Base-by-base conservation (phyloP, 495 filamentous ascomycete genomes). In the Evansstolkia leycettana region DNA sequence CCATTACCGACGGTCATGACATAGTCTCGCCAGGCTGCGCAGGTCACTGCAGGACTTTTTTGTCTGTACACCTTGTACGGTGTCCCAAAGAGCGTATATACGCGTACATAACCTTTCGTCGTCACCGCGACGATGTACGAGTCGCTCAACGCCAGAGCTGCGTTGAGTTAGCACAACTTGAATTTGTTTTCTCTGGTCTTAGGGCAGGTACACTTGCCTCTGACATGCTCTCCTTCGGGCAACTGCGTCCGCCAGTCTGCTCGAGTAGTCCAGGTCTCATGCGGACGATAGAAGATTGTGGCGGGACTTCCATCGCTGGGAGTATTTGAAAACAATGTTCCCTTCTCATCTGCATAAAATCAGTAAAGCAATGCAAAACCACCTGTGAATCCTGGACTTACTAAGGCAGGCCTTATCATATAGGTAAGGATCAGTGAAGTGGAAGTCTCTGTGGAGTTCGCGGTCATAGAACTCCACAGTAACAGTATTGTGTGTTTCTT, bases 381-480 rank as follows among this genome's bases (percentile, higher is more conserved):
- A 16, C 4, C 4, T 2, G 20, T 7, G 9, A 13, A 9, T 17
- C 8, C 19, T n/a, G 14, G 27, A 62, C 67, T 49, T 45, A 73
- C 69, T 80, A 2, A 82, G 61, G 46, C 89, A 95, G n/a, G 90
- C 89, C 50, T 92, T 92, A 58, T 98, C 92, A 56, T 96, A 95
- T 14, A 84, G 65, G 50, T 82, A 93, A 1, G 86, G 86, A 48
- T 98, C 90, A 2, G 88, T 96, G 58, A 73, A 96, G 59, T 98
- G 90, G 48, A 94, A 95, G 57, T 93, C 83, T 15, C 92, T 71
- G 50, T 94, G 84, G 35, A 77, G 77, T 40, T 94, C 84, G 14
- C 83, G 75, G 58, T 98, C 90, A 52, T 95, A 94, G 54, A 98
- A 98, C 45, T 98, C 90, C 11, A 96, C 85, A 0, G 92, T 96